A percentile compares a stretch with the other conserved stretches of the same genome.
Evolutionary conservation across 176 grass and related monocot genomes (phyloP).

Genomic region (Triticum turgidum): DNA sequence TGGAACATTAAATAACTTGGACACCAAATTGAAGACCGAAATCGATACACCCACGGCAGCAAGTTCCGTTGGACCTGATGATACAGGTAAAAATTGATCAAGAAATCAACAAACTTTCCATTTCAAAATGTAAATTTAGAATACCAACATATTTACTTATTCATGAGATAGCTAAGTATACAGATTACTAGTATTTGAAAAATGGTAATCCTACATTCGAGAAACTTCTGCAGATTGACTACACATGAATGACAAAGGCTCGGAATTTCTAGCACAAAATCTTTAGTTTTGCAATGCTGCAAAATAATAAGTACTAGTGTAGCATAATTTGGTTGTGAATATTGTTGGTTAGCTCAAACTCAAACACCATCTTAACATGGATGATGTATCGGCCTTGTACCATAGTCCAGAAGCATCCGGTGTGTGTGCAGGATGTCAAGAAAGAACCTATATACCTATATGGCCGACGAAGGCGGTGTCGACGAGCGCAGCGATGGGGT

Average conservation of each 20-base stretch:
- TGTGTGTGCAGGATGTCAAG: neutral
- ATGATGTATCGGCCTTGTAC: neutral
- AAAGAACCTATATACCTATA: conserved; percentile 39
- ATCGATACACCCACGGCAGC: conserved; percentile 76
- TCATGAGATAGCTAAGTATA: neutral
- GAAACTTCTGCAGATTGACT: neutral
- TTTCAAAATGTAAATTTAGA: neutral
- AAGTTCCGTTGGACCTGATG: conserved; percentile 65
- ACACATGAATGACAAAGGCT: neutral
- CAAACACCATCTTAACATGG: neutral
- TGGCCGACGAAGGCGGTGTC: conserved; percentile 76
- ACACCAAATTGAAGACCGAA: conserved; percentile 93
- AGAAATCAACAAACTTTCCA: neutral
- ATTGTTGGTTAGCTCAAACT: neutral
- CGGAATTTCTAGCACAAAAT: neutral
- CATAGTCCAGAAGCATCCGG: neutral
- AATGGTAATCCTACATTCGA: neutral
- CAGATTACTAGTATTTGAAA: neutral
- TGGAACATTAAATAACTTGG: conserved; percentile 86
- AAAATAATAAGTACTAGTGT: neutral
- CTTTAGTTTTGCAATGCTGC: neutral
- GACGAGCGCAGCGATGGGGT: conserved; percentile 59
- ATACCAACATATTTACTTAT: neutral
- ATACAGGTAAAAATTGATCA: neutral
- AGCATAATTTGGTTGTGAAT: neutral